Evolutionary conservation across 768 basidiomycete species (phyloP).

Genomic region (Leucogyrophana mollusca): DNA sequence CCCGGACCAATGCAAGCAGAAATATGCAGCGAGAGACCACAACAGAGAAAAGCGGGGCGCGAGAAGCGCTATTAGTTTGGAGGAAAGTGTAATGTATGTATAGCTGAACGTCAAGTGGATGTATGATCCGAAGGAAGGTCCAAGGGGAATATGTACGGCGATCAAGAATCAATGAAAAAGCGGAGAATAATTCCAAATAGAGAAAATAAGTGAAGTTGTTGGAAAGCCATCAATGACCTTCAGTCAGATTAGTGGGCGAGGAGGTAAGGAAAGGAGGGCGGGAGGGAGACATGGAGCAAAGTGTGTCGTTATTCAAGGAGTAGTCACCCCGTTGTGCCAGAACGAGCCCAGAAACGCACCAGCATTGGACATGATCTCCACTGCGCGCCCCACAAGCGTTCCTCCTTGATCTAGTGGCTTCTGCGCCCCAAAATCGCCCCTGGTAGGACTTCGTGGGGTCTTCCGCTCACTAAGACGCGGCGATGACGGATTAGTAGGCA

Average conservation of each 20-base stretch:
- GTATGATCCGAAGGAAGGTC: slow-evolving; percentile 20
- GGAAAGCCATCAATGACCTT: not conserved
- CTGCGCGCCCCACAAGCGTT: slow-evolving; percentile 59
- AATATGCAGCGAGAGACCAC: slow-evolving; percentile 2
- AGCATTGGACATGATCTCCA: slow-evolving; percentile 78
- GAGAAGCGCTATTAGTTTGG: slow-evolving; percentile 23
- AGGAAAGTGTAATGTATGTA: slow-evolving; percentile 20
- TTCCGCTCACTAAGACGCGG: slow-evolving; percentile 14
- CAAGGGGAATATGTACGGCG: slow-evolving; percentile 25
- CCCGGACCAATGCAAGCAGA: slow-evolving; percentile 5
- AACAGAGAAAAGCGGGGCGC: slow-evolving; percentile 10
- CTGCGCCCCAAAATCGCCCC: slow-evolving; percentile 24
- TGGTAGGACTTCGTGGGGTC: slow-evolving; percentile 22
- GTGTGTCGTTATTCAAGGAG: slow-evolving; percentile 12
- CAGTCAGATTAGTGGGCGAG: not conserved
- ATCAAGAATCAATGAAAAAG: not conserved
- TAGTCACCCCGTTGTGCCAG: slow-evolving; percentile 39
- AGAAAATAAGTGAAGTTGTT: slow-evolving; percentile 23
- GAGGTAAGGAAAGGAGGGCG: not conserved
- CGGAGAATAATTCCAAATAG: slow-evolving; percentile 28
- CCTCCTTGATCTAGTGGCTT: slow-evolving; percentile 27
- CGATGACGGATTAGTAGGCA: slow-evolving; percentile 3
- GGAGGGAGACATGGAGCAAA: not conserved
- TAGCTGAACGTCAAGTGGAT: slow-evolving; percentile 3
- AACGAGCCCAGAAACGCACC: slow-evolving; percentile 71